A percentile compares a stretch with the other conserved stretches of the same genome.
Conservation (phyloP, 768 basidiomycete genomes). For the Lentinus brumalis region DNA sequence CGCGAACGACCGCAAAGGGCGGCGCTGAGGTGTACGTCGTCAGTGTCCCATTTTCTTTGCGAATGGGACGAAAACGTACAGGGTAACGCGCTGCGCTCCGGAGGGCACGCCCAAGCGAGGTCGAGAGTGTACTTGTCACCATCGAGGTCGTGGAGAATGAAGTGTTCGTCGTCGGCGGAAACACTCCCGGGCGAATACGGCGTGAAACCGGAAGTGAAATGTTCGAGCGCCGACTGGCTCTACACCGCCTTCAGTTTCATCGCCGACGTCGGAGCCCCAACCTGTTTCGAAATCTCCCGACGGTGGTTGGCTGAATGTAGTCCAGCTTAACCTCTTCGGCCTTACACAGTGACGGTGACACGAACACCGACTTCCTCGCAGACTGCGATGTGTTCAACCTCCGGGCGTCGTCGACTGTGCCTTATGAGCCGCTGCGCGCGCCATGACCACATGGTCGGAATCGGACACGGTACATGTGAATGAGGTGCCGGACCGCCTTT, state of each 20-base stretch:
- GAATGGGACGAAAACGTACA: slow-evolving; percentile 29
- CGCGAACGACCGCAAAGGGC: slow-evolving; percentile 69
- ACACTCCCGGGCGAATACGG: slow-evolving; percentile 30
- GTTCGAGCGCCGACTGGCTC: background rate
- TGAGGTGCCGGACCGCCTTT: background rate
- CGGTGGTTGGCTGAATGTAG: slow-evolving; percentile 6
- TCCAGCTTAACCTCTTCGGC: background rate
- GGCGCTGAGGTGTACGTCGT: slow-evolving; percentile 29
- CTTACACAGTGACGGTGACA: too few relatives aligned
- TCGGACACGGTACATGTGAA: too few relatives aligned
- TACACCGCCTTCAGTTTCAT: too few relatives aligned
- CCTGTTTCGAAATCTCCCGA: slow-evolving; percentile 16
- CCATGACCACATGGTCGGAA: too few relatives aligned
- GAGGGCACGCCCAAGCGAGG: slow-evolving; percentile 44
- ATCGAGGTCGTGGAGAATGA: slow-evolving; percentile 39
- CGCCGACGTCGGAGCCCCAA: background rate
- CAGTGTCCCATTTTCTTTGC: background rate
- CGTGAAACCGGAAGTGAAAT: slow-evolving; percentile 4
- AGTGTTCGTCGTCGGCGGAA: slow-evolving; percentile 29
- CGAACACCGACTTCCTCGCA: too few relatives aligned
- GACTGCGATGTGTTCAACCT: too few relatives aligned
- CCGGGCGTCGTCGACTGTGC: too few relatives aligned
- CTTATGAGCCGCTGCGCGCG: too few relatives aligned
- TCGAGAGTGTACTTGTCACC: slow-evolving; percentile 49
- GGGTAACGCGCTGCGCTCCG: slow-evolving; percentile 40